Percentiles rank a stretch among this genome's conserved stretches.
phyloP scores from a whole-genome alignment of 2,329 filamentous ascomycete species.

The Pseudocercospora cruenta region DNA sequence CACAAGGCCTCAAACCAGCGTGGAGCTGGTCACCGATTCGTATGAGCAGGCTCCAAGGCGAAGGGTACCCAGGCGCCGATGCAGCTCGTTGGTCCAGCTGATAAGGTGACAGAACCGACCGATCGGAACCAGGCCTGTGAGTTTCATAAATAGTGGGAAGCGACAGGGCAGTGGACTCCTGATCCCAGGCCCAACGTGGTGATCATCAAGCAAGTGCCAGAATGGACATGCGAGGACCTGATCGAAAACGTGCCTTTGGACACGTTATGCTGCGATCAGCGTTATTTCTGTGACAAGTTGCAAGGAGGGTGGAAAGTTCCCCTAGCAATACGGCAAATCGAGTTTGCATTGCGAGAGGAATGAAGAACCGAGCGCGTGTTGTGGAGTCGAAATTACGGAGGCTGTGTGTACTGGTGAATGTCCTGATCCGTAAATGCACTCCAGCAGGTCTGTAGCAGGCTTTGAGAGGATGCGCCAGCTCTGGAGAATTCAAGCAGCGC shows the following conservation, averaged over 20 bases:
- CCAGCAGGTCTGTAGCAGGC: neutral
- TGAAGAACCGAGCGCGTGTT: neutral
- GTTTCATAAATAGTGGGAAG: constrained; percentile 8
- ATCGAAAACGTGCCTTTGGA: constrained; percentile 5
- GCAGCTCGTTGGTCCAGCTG: neutral
- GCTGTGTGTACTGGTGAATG: neutral
- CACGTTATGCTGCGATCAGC: constrained; percentile 10
- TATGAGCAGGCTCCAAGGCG: neutral
- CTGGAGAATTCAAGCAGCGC: neutral
- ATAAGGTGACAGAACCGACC: constrained; percentile 7
- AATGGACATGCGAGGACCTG: neutral
- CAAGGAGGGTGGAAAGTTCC: constrained; percentile 1
- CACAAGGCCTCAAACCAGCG: neutral
- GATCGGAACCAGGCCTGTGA: constrained; percentile 5
- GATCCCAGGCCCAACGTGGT: constrained; percentile 18
- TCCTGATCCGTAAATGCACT: neutral
- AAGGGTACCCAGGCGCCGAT: neutral
- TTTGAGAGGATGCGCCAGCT: neutral
- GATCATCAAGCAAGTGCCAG: constrained; percentile 6
- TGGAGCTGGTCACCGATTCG: neutral
- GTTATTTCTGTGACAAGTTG: constrained; percentile 7
- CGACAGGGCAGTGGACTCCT: constrained; percentile 4
- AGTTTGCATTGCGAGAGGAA: constrained; percentile 6
- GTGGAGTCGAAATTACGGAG: neutral
- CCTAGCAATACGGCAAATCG: neutral